A percentile compares a stretch with the other conserved stretches of the same genome.
Conservation (phyloP, 495 filamentous ascomycete species). For the Aspergillus wentii region DNA sequence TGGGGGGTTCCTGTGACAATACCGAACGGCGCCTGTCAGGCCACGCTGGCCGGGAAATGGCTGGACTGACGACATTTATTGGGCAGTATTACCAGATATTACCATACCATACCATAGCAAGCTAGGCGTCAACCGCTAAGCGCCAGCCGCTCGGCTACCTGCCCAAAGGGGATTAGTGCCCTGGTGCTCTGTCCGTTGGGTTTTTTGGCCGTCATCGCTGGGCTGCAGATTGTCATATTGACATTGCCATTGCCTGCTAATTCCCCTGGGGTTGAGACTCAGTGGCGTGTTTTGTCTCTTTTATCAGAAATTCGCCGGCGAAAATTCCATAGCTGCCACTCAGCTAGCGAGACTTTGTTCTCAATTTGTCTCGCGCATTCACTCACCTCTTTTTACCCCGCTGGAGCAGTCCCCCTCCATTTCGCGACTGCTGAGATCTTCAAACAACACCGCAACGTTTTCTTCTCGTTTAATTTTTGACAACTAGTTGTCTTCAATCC, state of each 20-base stretch:
- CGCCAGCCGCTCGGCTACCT: constrained; percentile 1
- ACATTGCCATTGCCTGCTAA: too few species aligned
- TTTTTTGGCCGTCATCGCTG: too few species aligned
- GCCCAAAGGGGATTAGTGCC: constrained; percentile 7
- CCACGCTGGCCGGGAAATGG: constrained; percentile 12
- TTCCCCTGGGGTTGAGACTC: too few species aligned
- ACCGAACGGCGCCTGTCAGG: constrained; percentile 21
- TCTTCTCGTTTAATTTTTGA: neutral
- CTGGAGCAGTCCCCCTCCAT: neutral
- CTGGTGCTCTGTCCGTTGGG: constrained; percentile 2
- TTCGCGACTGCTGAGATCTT: too few species aligned
- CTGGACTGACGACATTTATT: neutral
- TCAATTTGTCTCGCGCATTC: neutral
- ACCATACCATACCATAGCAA: too few species aligned
- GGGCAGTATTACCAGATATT: constrained; percentile 4
- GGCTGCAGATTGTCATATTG: too few species aligned
- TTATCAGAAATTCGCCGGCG: too few species aligned
- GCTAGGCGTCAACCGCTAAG: too few species aligned
- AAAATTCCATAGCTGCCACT: too few species aligned
- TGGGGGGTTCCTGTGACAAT: constrained; percentile 25
- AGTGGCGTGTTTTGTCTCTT: too few species aligned
- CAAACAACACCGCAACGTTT: neutral
- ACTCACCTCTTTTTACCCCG: constrained; percentile 6
- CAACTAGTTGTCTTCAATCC: neutral
- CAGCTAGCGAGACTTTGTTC: neutral